Evolutionary conservation across 179 eudicot species (phyloP).

Genomic region (Nepenthes alata): DNA sequence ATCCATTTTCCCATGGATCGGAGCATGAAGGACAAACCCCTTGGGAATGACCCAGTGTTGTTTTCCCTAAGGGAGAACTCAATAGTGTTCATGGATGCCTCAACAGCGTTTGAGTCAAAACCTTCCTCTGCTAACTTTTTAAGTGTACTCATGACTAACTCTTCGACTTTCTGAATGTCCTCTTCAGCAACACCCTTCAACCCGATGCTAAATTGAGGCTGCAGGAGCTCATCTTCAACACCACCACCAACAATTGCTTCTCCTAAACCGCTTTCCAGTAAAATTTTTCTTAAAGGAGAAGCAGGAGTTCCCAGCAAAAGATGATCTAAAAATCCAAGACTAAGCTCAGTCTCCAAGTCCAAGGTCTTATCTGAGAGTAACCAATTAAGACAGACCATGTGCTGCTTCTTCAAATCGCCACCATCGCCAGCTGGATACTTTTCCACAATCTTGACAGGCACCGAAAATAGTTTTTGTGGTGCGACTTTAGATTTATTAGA

Average conservation of each 20-base stretch:
- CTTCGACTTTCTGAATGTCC: slow-evolving; percentile 76
- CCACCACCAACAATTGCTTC: slow-evolving; percentile 97
- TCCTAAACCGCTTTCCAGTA: slow-evolving; percentile 85
- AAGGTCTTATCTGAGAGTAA: slow-evolving; percentile 73
- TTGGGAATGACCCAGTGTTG: slow-evolving; percentile 93
- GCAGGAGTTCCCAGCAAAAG: slow-evolving; percentile 95
- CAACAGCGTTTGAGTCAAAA: slow-evolving; percentile 78
- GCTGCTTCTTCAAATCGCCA: slow-evolving; percentile 70
- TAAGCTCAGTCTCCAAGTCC: slow-evolving; percentile 87
- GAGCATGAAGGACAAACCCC: slow-evolving; percentile 91
- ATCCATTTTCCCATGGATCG: slow-evolving; percentile 91
- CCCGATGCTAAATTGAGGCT: slow-evolving; percentile 88
- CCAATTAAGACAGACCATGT: slow-evolving; percentile 98
- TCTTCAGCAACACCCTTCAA: slow-evolving; percentile 81
- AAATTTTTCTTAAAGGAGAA: slow-evolving; percentile 84
- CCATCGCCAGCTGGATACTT: slow-evolving; percentile 94
- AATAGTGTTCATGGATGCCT: slow-evolving; percentile 95
- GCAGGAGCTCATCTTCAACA: slow-evolving; percentile 80
- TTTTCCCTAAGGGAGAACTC: slow-evolving; percentile 93
- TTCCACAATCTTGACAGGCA: slow-evolving; percentile 68
- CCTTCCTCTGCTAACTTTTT: slow-evolving; percentile 65
- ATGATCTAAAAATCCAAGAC: slow-evolving; percentile 74
- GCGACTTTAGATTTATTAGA: slow-evolving; percentile 53
- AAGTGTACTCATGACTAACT: slow-evolving; percentile 51
- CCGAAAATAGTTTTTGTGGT: slow-evolving; percentile 63